A percentile compares a stretch with the other conserved stretches of the same genome.
Evolutionary conservation across 768 basidiomycete species (phyloP).

Genomic region (Pleurotus pulmonarius): DNA sequence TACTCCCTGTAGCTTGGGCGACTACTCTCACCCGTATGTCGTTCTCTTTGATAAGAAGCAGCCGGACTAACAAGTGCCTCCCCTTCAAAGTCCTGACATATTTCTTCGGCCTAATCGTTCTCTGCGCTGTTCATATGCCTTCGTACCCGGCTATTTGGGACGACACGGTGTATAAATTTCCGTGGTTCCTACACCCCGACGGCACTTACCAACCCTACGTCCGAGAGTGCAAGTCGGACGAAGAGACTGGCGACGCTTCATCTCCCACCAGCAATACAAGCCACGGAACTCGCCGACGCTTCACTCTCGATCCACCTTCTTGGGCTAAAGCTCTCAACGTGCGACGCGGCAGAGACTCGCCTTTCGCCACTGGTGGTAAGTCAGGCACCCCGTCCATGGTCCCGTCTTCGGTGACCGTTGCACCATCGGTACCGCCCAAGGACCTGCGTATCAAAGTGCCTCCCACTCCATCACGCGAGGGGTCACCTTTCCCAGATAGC

Average conservation of each 20-base stretch:
- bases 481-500: slow-evolving; percentile 34
- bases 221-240: background rate
- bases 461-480: slow-evolving; percentile 10
- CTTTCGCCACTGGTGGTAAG: slow-evolving; percentile 31
- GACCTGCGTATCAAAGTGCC: slow-evolving; percentile 12
- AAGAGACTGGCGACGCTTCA: background rate
- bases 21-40: slow-evolving; percentile 42
- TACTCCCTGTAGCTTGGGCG: slow-evolving; percentile 47
- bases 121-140: slow-evolving; percentile 40
- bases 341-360: slow-evolving; percentile 56
- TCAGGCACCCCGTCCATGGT: slow-evolving; percentile 17
- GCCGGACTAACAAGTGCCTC: slow-evolving; percentile 1
- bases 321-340: slow-evolving; percentile 44
- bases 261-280: background rate
- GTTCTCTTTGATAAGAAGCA: background rate
- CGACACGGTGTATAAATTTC: slow-evolving; percentile 44
- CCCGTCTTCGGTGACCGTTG: slow-evolving; percentile 7
- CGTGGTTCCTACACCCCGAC: slow-evolving; percentile 47
- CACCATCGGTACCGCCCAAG: background rate
- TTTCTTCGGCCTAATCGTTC: slow-evolving; percentile 48
- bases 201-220: background rate
- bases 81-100: slow-evolving; percentile 43
- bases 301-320: slow-evolving; percentile 14
- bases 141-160: slow-evolving; percentile 49
- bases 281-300: background rate